Percentiles rank a stretch among this genome's conserved stretches.
Conservation (phyloP, 768 basidiomycete genomes). For the Crassisporium funariophilum region DNA sequence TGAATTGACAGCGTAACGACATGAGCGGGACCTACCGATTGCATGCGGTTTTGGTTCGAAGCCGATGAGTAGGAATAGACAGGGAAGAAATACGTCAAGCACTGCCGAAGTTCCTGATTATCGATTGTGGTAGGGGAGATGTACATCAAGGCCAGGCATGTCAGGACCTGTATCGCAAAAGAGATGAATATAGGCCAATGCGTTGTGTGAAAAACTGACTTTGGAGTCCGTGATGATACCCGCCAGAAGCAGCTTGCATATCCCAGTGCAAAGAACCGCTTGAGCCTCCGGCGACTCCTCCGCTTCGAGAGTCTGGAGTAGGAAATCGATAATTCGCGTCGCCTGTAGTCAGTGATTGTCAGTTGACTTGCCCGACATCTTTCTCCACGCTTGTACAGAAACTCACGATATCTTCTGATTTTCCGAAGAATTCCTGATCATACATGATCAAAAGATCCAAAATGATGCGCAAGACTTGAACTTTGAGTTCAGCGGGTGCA, state of each 20-base stretch:
- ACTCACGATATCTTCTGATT: conserved; percentile 46
- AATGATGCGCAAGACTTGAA: conserved; percentile 80
- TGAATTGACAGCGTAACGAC: not conserved
- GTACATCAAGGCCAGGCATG: conserved; percentile 58
- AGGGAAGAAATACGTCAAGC: conserved; percentile 94
- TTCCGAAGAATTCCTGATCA: conserved; percentile 72
- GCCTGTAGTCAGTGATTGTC: conserved; percentile 26
- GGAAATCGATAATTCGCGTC: conserved; percentile 45
- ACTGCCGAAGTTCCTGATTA: conserved; percentile 88
- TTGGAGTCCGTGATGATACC: conserved; percentile 81
- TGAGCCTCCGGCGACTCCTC: conserved; percentile 76
- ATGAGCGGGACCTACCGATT: conserved; percentile 35
- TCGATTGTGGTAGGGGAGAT: conserved; percentile 83
- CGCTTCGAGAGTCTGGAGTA: conserved; percentile 56
- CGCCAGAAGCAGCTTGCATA: conserved; percentile 86
- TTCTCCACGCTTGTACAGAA: not conserved
- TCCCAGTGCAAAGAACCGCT: conserved; percentile 77
- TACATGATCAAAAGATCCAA: conserved; percentile 93
- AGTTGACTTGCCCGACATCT: not conserved
- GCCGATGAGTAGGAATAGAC: conserved; percentile 89
- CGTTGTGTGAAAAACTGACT: conserved; percentile 39
- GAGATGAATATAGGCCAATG: too few relatives aligned
- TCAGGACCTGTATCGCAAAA: conserved; percentile 32
- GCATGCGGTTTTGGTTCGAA: conserved; percentile 71
- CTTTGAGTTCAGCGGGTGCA: conserved; percentile 74